phyloP scores from a whole-genome alignment of 345 rosid genomes.

The Capsella bursapastoris region DNA sequence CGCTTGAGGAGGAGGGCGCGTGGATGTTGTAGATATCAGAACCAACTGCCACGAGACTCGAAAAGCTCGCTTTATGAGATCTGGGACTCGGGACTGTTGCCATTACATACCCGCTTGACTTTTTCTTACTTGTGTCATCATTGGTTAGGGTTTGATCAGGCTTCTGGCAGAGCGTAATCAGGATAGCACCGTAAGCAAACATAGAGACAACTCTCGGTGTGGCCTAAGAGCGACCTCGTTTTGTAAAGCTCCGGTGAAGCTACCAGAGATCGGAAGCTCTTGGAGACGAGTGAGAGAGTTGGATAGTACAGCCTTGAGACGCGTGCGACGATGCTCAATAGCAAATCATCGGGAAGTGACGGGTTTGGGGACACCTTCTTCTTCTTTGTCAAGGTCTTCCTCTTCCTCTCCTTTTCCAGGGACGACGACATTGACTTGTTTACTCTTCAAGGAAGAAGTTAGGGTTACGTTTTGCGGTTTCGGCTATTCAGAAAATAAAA shows the following conservation, averaged over 20 bases:
- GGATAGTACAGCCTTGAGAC: not conserved
- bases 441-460: not conserved
- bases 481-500: not conserved
- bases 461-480: conserved; percentile 14
- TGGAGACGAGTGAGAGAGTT: not conserved
- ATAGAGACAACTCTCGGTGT: not conserved
- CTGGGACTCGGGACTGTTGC: not conserved
- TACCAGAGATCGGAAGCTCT: not conserved
- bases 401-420: too few species aligned
- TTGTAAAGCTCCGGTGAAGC: not conserved
- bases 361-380: not conserved
- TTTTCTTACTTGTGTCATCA: not conserved
- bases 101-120: not conserved
- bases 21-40: not conserved
- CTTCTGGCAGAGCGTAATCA: not conserved
- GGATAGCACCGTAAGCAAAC: not conserved
- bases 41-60: not conserved
- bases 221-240: not conserved
- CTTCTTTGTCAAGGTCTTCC: not conserved
- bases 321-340: not conserved
- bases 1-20: not conserved
- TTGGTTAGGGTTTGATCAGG: not conserved
- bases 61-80: not conserved
- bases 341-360: not conserved
- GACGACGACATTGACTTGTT: too few species aligned